These are phyloP conservation scores for Murraya koenigii DNA, from an alignment of 345 rosid species.

Conservation along the genomic window DNA sequence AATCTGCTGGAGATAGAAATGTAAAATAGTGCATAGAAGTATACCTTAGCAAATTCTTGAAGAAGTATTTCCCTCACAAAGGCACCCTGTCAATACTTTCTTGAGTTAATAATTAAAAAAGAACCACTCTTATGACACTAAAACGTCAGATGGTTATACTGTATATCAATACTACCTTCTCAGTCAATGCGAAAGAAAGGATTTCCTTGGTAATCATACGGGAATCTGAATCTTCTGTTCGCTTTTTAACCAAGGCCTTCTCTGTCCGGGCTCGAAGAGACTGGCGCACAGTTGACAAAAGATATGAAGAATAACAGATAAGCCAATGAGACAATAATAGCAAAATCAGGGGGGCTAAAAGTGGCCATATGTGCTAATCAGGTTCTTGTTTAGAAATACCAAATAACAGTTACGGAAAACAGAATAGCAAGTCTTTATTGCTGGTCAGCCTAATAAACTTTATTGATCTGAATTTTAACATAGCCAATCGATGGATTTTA, in stretches of 20 bases:
- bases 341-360: background rate
- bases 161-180: slow-evolving; percentile 40
- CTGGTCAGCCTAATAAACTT: background rate
- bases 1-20: background rate
- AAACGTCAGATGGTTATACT: background rate
- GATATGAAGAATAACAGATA: background rate
- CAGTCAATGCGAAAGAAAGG: slow-evolving; percentile 76
- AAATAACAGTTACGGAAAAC: background rate
- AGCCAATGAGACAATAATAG: background rate
- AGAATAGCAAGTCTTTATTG: background rate
- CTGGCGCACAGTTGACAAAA: slow-evolving; percentile 35
- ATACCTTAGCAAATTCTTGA: slow-evolving; percentile 84
- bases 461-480: background rate
- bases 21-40: slow-evolving; percentile 9
- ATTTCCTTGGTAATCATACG: slow-evolving; percentile 58
- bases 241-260: slow-evolving; percentile 49
- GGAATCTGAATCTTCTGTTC: slow-evolving; percentile 44
- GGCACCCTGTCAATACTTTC: slow-evolving; percentile 56
- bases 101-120: slow-evolving; percentile 12
- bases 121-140: background rate
- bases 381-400: background rate
- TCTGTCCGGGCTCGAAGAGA: slow-evolving; percentile 77
- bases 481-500: background rate
- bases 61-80: slow-evolving; percentile 84
- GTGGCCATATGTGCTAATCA: background rate